Evolutionary conservation across 176 grass and related monocot species (phyloP), one percentile per base, ranked within the genome.

Genomic region (Zoysia japonica): DNA sequence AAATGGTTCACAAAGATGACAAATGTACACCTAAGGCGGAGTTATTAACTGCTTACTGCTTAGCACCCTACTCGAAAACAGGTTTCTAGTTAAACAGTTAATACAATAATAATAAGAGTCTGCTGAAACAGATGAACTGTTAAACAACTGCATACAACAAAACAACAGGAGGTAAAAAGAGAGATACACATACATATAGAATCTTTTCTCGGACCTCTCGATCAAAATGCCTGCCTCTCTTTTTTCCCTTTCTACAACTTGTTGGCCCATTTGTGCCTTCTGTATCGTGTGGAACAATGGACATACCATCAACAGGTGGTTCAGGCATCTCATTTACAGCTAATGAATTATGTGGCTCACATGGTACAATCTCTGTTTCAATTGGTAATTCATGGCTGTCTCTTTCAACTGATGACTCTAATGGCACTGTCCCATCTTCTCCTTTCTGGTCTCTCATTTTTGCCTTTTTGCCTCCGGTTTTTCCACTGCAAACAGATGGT

Each of bases 221-320:
- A 83, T 98, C 95, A 90, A 98, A 98, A 71, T 78, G 85, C 6
- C 92, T 89, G 56, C 95, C 95, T 89, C 89, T 98, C 80, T 98
- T 98, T 83, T 79, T 92, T 45, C 68, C 80, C 36, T 90, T 89
- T 75, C 47, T 70, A 37, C 70, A 47, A 75, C 77, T 79, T 77
- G 11, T 74, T 68, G 79, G 53, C 17, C 11, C 80, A 70, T 84
- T 67, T 90, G 49, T 1, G n/a, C 76, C 72, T 47, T 63, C 69
- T 57, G 55, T 16, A 75, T 90, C 85, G 87, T 55, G 60, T 73
- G 69, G 68, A 77, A 87, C 65, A 63, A 90, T 51, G 45, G 81
- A 61, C 74, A 77, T 63, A 74, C 70, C 74, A 67, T 88, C 65
- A 65, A n/a, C 44, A 84, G 75, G 76, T 68, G 67, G 65, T 41